phyloP scores from a whole-genome alignment of 2,329 filamentous ascomycete species.

The Pseudonectria buxi region DNA sequence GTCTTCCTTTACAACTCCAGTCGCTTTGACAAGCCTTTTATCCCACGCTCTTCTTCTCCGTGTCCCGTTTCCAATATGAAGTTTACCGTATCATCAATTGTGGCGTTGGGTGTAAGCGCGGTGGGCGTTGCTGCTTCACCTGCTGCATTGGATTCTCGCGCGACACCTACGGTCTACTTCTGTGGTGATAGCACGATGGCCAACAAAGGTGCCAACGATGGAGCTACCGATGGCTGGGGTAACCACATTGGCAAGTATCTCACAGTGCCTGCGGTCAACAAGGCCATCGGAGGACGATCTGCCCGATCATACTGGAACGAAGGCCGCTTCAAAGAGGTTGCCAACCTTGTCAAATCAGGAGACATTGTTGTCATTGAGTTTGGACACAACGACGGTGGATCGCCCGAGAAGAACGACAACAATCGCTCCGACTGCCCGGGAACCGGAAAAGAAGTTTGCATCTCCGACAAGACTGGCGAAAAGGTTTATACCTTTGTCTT shows the following conservation, averaged over 20 bases:
- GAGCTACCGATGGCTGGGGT: constrained; percentile 52
- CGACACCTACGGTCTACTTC: constrained; percentile 40
- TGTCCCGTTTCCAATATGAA: constrained; percentile 16
- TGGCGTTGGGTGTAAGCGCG: constrained; percentile 11
- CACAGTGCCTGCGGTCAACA: constrained; percentile 45
- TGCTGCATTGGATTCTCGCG: constrained; percentile 3
- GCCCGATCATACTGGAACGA: constrained; percentile 62
- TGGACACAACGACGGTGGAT: constrained; percentile 65
- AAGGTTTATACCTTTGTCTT: constrained; percentile 54
- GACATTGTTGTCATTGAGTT: constrained; percentile 67
- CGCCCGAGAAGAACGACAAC: constrained; percentile 48
- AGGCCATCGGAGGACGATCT: constrained; percentile 58
- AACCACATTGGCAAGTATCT: constrained; percentile 48
- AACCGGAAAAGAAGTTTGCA: constrained; percentile 45
- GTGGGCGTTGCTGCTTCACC: constrained; percentile 9
- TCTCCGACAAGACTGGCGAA: constrained; percentile 27
- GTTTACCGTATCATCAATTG: constrained; percentile 10
- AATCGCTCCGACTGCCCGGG: constrained; percentile 54
- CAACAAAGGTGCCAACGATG: constrained; percentile 33
- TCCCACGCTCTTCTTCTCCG: not conserved
- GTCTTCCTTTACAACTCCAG: too few species aligned
- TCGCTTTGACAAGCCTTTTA: not conserved
- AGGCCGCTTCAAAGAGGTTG: constrained; percentile 54
- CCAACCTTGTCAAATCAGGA: constrained; percentile 43
- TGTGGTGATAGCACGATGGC: constrained; percentile 60